These are phyloP conservation scores for Nitzschia sp. DNA, from an alignment of 108 stramenopile species.

Conservation along the genomic window DNA sequence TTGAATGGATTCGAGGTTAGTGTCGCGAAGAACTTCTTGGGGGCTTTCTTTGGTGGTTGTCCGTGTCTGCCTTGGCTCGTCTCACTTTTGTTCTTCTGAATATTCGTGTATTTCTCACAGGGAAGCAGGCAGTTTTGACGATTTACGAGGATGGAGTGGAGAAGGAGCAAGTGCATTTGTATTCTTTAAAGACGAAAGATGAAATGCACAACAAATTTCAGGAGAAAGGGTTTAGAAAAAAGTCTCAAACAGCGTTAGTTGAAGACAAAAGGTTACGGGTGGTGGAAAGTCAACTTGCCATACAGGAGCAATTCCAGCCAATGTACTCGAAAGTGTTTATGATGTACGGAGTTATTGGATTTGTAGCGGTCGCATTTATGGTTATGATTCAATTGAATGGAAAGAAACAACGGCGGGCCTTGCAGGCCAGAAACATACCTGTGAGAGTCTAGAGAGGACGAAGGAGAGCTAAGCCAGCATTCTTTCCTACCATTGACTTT, in stretches of 20 bases:
- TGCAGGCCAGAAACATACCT: neutral
- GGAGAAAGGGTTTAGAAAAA: slow-evolving; percentile 55
- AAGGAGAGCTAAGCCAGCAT: neutral
- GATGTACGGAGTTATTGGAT: neutral
- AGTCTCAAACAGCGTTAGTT: slow-evolving; percentile 3
- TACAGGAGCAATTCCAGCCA: neutral
- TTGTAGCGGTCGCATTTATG: neutral
- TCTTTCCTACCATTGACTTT: neutral
- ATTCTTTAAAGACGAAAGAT: slow-evolving; percentile 54
- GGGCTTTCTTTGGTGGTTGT: too few relatives aligned
- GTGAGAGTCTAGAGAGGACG: neutral
- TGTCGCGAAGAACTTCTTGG: too few relatives aligned
- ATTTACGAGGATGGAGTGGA: slow-evolving; percentile 21
- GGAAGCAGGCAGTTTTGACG: slow-evolving; percentile 21
- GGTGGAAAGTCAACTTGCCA: slow-evolving; percentile 6
- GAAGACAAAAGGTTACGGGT: slow-evolving; percentile 6
- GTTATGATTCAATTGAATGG: neutral
- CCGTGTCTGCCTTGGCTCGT: too few relatives aligned
- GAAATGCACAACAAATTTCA: slow-evolving; percentile 64
- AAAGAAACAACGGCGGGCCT: slow-evolving; percentile 7
- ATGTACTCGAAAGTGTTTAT: neutral
- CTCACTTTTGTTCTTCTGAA: too few relatives aligned
- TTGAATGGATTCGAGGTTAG: slow-evolving; percentile 31
- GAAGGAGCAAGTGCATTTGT: slow-evolving; percentile 47
- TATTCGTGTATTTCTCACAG: too few relatives aligned